Base-by-base conservation (phyloP, 2,329 filamentous ascomycete species). In the Aspergillus neoniger region DNA sequence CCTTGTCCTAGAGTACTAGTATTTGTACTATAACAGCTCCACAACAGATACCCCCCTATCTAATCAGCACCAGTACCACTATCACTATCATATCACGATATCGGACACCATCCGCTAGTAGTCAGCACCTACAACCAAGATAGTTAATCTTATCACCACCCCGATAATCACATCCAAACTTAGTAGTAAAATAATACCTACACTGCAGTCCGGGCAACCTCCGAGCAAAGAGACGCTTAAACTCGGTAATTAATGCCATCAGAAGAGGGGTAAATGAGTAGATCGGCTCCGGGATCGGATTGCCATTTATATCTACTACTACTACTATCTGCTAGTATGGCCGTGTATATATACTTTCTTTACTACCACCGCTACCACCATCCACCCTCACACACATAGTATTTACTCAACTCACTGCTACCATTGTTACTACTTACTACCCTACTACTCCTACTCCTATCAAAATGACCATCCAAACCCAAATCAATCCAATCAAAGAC, bases 211-310 rank as follows among this genome's bases (percentile, higher is more conserved):
- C 48, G 49, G 49, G n/a, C 49, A 52, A 52, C 30, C 17, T 52
- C 49, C 49, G 49, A 52, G 48, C 48, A 28, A 17, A 32, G 1
- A 7, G 12, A 21, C 44, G 44, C 44, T 49, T 49, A 49, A 23
- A 49, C 21, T 49, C 44, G 44, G 44, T 17, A 15, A 49, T 25
- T 15, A 17, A n/a, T 48, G 19, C 14, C 14, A 25, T 48, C 21
- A 49, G 23, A 49, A 49, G 52, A 55, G 52, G 52, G 52, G 52
- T 44, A 19, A 36, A 36, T 36, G 32, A 36, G 32, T 14, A 38
- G 43, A 8, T 12, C 21, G 43, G 44, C 43, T 48, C 19, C 19
- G 12, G 19, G 44, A 23, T 49, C 44, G 21, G 44, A 28, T 28
- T 25, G 44, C 23, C 3, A 2, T 2, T 14, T 17, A 43, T 25